phyloP scores from a whole-genome alignment of 805 yeast genomes.

The Teunomyces funiuensis region DNA sequence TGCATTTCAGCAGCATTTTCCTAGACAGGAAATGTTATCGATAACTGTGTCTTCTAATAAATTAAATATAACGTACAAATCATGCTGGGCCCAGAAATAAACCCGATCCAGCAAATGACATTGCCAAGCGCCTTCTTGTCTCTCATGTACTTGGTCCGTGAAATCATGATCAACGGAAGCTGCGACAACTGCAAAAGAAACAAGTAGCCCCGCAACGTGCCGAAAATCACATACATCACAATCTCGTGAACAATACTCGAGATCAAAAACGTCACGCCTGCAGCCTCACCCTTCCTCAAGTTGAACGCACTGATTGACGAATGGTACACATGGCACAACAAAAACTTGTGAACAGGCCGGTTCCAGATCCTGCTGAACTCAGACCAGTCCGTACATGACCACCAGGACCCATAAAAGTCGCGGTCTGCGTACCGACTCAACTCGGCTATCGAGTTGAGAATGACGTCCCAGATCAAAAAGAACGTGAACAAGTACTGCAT shows the following conservation, averaged over 20 bases:
- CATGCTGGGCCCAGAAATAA: conserved; percentile 84
- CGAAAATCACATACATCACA: conserved; percentile 87
- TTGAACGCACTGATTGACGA: conserved; percentile 77
- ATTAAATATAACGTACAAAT: conserved; percentile 82
- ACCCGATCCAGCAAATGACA: conserved; percentile 86
- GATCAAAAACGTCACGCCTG: conserved; percentile 72
- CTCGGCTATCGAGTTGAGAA: conserved; percentile 87
- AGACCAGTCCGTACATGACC: conserved; percentile 94
- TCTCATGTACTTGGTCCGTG: conserved; percentile 57
- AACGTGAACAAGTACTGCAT: conserved; percentile 74
- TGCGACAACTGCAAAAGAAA: conserved; percentile 84
- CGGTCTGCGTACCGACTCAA: conserved; percentile 84
- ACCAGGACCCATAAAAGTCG: conserved; percentile 94
- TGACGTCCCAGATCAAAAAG: conserved; percentile 94
- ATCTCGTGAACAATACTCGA: conserved; percentile 87
- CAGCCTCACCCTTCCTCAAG: conserved; percentile 65
- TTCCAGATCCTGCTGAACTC: conserved; percentile 95
- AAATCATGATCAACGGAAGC: conserved; percentile 69
- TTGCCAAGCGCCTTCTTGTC: conserved; percentile 67
- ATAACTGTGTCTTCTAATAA: conserved; percentile 1
- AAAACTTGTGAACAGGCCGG: conserved; percentile 84
- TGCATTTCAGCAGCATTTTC: not conserved
- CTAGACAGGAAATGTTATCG: not conserved
- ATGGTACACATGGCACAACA: conserved; percentile 91
- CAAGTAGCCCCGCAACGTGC: conserved; percentile 76